Percentiles rank a stretch among this genome's conserved stretches.
These are phyloP conservation scores for Apiospora aurea DNA, from an alignment of 2,329 filamentous ascomycete species.

Conservation along the genomic window DNA sequence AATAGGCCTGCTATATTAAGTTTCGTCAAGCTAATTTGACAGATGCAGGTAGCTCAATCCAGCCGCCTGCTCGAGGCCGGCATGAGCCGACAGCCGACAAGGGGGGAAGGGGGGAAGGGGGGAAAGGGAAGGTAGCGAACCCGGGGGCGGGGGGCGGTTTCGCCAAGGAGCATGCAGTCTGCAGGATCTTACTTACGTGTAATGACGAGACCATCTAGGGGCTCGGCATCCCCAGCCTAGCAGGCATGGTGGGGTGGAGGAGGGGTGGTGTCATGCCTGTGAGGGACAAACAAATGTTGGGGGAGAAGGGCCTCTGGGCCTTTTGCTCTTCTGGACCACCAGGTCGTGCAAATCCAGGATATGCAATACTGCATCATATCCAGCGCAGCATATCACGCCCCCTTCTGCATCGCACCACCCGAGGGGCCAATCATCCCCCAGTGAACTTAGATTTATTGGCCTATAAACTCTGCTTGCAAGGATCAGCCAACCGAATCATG, in stretches of 20 bases:
- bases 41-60: background rate
- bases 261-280: background rate
- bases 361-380: background rate
- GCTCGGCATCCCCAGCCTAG: background rate
- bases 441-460: background rate
- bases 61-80: background rate
- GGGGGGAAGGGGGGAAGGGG: background rate
- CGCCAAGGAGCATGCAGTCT: background rate
- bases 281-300: background rate
- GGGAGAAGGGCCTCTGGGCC: no score
- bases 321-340: no score
- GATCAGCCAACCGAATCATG: background rate
- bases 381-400: background rate
- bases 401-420: no score
- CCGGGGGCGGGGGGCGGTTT: background rate
- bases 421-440: background rate
- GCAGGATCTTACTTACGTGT: conserved; percentile 4
- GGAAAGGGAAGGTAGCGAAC: no score
- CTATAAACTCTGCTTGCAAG: background rate
- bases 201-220: background rate
- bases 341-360: background rate
- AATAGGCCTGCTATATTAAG: background rate
- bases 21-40: background rate
- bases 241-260: background rate
- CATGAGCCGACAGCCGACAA: conserved; percentile 5